Conservation (phyloP, 441 rosid genomes). For the Gossypium schwendimanii region DNA sequence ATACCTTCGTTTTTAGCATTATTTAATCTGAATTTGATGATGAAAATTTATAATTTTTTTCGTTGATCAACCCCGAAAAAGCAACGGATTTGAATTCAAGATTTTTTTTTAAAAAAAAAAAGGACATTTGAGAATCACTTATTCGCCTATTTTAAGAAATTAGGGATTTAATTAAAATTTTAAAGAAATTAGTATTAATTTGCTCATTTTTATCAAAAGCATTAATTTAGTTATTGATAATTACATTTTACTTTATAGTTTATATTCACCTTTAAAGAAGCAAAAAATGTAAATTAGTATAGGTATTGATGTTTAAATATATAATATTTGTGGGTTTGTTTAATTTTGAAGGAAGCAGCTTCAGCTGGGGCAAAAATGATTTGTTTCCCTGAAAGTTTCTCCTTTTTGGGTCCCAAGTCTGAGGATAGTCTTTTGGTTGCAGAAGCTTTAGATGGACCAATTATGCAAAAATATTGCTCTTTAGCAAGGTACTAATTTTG, state of each 20-base stretch:
- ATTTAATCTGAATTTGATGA: neutral
- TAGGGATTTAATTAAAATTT: neutral
- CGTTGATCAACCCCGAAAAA: neutral
- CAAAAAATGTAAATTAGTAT: too few relatives aligned
- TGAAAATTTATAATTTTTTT: neutral
- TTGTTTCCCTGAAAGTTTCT: slow-evolving; percentile 85
- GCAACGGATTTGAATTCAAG: neutral
- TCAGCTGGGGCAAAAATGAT: slow-evolving; percentile 76
- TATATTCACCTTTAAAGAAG: too few relatives aligned
- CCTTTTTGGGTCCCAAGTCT: slow-evolving; percentile 53
- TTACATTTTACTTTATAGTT: neutral
- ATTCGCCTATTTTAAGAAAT: neutral
- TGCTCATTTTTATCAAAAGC: neutral
- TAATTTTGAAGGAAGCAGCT: slow-evolving; percentile 61
- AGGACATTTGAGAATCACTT: neutral
- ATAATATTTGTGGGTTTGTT: neutral
- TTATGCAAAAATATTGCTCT: slow-evolving; percentile 74
- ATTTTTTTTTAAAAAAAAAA: neutral
- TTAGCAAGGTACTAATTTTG: slow-evolving; percentile 57
- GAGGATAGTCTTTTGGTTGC: slow-evolving; percentile 77
- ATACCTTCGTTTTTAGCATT: neutral
- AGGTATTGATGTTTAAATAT: neutral
- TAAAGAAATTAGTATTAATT: neutral
- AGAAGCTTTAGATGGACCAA: slow-evolving; percentile 71
- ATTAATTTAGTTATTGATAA: neutral